Evolutionary conservation across 2,329 filamentous ascomycete genomes (phyloP), one percentile per base, ranked within the genome.

Genomic region (Colletotrichum australisinense): DNA sequence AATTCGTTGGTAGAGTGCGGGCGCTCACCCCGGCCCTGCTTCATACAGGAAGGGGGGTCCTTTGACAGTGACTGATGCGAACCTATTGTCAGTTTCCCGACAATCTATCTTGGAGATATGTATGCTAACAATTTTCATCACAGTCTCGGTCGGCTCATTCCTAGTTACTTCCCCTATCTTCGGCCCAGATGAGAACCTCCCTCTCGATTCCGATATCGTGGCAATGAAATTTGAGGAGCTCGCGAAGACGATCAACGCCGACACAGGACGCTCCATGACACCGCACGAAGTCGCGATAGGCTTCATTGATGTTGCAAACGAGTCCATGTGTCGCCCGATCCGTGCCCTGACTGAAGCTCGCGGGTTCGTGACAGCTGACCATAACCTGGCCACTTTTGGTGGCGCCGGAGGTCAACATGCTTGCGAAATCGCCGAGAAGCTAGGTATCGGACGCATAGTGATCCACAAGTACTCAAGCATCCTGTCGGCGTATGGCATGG

Each of bases 271-370:
- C 77, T 88, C 85, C 2, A 93, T 97, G 89, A 92, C 88, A 2
- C 84, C 92, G 1, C 95, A 98, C 78, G 94, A 97, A 79, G 93
- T 98, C 3, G 95, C 95, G 0, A 94, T 94, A 77, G 95, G 95
- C 0, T 97, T 97, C 80, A 87, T 97, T 80, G 94, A 94, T n/a
- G 94, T 97, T 63, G 95, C 95, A 5, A 97, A 97, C 78, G 94
- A 97, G 84, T 92, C 94, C 16, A 97, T 97, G 95, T 95, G 93
- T 2, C 87, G 95, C 53, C 95, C 95, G 0, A 98, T 98, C 75
- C 90, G 95, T 49, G 95, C 94, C 55, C 89, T 98, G 76, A 98
- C 95, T 0, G 95, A 98, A 82, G 95, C 95, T 46, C 94, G 96
- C 81, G 95, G 95, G 0, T 94, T 97, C 76, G 95, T 97, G 79